A percentile compares a stretch with the other conserved stretches of the same genome.
These are phyloP conservation scores for Lactifluus pinguis DNA, from an alignment of 768 basidiomycete species.

Conservation along the genomic window DNA sequence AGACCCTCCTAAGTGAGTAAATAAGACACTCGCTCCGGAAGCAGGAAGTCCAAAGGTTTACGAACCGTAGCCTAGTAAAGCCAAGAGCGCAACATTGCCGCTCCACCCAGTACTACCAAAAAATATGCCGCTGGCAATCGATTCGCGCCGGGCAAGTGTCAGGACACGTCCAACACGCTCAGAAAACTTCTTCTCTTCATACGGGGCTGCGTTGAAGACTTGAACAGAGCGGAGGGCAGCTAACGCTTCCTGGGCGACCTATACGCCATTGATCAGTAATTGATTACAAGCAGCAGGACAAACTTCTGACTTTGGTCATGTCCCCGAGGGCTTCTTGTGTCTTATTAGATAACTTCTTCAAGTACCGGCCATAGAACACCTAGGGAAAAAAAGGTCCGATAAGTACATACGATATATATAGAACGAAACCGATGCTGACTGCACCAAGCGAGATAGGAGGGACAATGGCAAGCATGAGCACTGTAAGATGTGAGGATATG, in stretches of 20 bases:
- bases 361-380: conserved; percentile 94
- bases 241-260: conserved; percentile 87
- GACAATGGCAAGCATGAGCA: conserved; percentile 88
- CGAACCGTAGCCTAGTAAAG: conserved; percentile 83
- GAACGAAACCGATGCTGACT: conserved; percentile 37
- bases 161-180: conserved; percentile 59
- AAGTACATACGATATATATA: conserved; percentile 12
- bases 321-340: conserved; percentile 95
- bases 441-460: conserved; percentile 82
- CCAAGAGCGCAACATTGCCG: conserved; percentile 85
- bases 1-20: conserved; percentile 56
- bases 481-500: conserved; percentile 78
- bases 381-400: conserved; percentile 27
- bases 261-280: conserved; percentile 13
- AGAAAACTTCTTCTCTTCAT: conserved; percentile 73
- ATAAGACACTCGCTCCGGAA: not conserved
- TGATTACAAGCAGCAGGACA: not conserved
- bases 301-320: conserved; percentile 60
- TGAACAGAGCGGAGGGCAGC: conserved; percentile 84
- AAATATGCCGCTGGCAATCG: conserved; percentile 85
- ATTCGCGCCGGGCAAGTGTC: conserved; percentile 73
- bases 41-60: not conserved
- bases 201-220: conserved; percentile 74
- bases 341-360: conserved; percentile 82
- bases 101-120: conserved; percentile 89